Conservation (phyloP, 768 basidiomycete genomes). For the Suillus subalutaceus region DNA sequence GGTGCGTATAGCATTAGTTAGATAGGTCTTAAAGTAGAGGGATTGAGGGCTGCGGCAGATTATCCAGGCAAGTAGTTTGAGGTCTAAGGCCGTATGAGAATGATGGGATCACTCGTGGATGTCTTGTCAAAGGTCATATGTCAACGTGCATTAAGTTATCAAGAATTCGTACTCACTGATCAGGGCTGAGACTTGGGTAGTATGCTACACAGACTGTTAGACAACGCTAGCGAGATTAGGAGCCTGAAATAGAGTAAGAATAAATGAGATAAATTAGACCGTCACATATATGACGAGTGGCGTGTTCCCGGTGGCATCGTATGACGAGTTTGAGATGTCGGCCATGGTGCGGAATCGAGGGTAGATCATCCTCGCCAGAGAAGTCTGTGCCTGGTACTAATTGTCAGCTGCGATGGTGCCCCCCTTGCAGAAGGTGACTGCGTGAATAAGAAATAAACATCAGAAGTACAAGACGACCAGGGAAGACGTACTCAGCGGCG, state of each 20-base stretch:
- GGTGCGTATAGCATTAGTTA: not conserved
- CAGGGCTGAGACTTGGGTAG: no score
- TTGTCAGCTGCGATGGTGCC: not conserved
- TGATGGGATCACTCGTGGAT: not conserved
- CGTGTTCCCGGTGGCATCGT: not conserved
- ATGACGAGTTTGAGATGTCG: not conserved
- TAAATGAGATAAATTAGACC: not conserved
- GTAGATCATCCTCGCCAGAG: not conserved
- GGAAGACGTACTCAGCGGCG: slow-evolving; percentile 12
- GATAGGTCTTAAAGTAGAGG: not conserved
- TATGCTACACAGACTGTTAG: not conserved
- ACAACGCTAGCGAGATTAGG: not conserved
- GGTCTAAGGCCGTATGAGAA: not conserved
- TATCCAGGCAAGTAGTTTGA: not conserved
- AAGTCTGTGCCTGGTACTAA: no score
- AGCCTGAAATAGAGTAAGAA: not conserved
- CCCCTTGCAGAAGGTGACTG: no score
- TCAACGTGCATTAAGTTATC: not conserved
- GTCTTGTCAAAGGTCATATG: not conserved
- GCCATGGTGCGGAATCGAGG: not conserved
- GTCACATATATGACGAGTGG: not conserved
- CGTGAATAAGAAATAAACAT: no score
- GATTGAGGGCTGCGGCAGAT: not conserved
- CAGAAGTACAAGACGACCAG: no score
- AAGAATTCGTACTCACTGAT: not conserved